Evolutionary conservation across 805 yeast genomes (phyloP), one percentile per base, ranked within the genome.

Genomic region (Ogataea pini): DNA sequence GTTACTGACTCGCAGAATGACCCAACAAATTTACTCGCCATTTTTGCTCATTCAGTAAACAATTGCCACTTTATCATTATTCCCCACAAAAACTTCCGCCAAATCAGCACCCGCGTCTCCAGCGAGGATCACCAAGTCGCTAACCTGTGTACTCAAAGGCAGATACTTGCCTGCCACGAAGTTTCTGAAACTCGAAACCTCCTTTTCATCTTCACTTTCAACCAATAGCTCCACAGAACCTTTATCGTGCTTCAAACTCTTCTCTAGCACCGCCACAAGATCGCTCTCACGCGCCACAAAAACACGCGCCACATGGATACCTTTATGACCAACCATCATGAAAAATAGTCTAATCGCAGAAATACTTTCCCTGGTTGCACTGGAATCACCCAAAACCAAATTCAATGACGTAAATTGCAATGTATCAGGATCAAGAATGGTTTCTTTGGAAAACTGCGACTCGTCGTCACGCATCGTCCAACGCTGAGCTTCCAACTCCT

Each of bases 381-480:
- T 31, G 18, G 22, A 3, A 36, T 37, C 39, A 19, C 46, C 37
- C 34, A 46, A 18, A 17, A 46, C 40, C 7, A 46, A 42, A 24
- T 36, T 46, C 22, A 46, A 19, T 2, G 49, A 34, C 10, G 43
- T 31, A 27, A 46, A 46, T 16, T 46, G 38, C 16, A 46, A 32
- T 10, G 49, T 41, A 4, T 46, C 49, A 3, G 49, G 49, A 20
- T 46, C 32, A 43, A 46, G 25, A 8, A 46, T 14, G 16, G 49
- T 41, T 17, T 46, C 49, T 29, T 46, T 46, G 36, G 49, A 41
- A 17, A 36, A 42, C 5, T 22, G 10, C 16, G 49, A 41, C 20
- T 41, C 49, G 27, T 46, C 46, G 7, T 36, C 32, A 6, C 20
- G 24, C 7, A 10, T 19, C 17, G 31, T 8, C 12, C 31, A 37